Evolutionary conservation across 371 early-diverging fungal species (phyloP).

Genomic region (Mucor racemosus): DNA sequence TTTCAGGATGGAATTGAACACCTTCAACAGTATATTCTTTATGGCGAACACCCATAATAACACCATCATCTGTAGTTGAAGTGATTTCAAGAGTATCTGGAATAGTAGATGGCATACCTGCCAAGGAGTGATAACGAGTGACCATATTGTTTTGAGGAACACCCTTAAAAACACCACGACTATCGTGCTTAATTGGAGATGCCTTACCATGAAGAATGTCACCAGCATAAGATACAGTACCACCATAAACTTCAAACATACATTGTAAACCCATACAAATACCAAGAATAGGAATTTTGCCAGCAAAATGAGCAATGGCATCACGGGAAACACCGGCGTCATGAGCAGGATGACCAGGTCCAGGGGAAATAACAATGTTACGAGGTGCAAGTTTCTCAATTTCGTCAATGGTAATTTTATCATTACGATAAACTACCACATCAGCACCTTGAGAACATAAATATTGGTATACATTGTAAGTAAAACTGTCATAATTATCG

Average conservation of each 20-base stretch:
- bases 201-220: conserved; percentile 97
- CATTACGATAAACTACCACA: conserved; percentile 92
- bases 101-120: conserved; percentile 82
- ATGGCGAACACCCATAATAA: conserved; percentile 96
- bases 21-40: conserved; percentile 88
- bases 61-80: conserved; percentile 82
- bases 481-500: conserved; percentile 98
- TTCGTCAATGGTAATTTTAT: conserved; percentile 86
- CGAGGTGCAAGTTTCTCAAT: conserved; percentile 79
- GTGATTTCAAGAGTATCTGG: conserved; percentile 87
- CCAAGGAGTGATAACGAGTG: conserved; percentile 96
- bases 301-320: conserved; percentile 84
- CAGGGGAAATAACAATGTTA: conserved; percentile 95
- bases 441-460: conserved; percentile 89
- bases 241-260: conserved; percentile 95
- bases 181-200: conserved; percentile 86
- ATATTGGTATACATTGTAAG: conserved; percentile 97
- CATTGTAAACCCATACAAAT: conserved; percentile 97
- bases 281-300: conserved; percentile 95
- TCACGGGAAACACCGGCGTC: conserved; percentile 89
- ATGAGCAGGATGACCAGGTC: conserved; percentile 93
- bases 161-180: conserved; percentile 81
- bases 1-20: conserved; percentile 97
- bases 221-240: conserved; percentile 87
- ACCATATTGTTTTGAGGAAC: conserved; percentile 83